Evolutionary conservation across 306 rosid species (phyloP).

Genomic region (Leucaena leucocephala): DNA sequence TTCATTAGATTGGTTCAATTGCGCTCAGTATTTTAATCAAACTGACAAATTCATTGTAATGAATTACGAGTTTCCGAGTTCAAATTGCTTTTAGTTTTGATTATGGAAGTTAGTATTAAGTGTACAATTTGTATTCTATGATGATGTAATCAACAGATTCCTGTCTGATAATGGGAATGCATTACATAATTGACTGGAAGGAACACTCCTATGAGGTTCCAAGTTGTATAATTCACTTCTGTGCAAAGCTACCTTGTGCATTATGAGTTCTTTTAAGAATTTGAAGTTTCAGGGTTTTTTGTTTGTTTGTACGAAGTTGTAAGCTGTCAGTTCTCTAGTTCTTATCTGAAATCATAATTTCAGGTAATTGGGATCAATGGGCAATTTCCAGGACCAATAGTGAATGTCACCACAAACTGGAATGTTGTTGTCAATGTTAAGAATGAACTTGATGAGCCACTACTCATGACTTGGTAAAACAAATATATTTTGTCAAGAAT

Average conservation of each 20-base stretch:
- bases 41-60: neutral
- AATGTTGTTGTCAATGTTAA: slow-evolving; percentile 85
- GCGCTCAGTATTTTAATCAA: neutral
- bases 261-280: neutral
- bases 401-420: slow-evolving; percentile 92
- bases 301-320: neutral
- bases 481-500: slow-evolving; percentile 27
- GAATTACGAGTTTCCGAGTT: neutral
- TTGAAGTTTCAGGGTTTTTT: neutral
- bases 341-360: slow-evolving; percentile 30
- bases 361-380: slow-evolving; percentile 88
- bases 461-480: slow-evolving; percentile 83
- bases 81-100: slow-evolving; percentile 15
- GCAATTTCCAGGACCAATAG: slow-evolving; percentile 79
- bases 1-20: neutral
- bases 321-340: neutral
- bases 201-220: neutral
- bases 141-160: neutral
- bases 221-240: neutral
- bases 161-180: neutral
- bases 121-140: neutral
- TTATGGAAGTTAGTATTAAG: neutral
- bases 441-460: slow-evolving; percentile 87
- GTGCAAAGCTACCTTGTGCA: neutral
- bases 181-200: neutral